phyloP scores from a whole-genome alignment of 164 flowering plant species.

The Nymphaea colorata region DNA sequence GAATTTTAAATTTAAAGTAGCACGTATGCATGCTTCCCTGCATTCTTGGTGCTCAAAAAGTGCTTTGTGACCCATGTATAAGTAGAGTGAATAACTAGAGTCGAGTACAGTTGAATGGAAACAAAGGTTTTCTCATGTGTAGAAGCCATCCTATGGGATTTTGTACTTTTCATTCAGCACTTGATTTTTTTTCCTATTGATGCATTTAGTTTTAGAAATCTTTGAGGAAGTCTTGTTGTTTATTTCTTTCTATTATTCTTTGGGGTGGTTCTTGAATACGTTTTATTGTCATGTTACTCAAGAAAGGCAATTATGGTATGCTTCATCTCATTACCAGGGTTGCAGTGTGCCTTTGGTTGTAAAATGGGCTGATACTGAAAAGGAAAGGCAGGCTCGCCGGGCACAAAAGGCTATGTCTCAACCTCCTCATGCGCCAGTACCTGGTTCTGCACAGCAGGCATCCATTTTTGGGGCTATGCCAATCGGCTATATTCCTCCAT shows the following conservation, averaged over 20 bases:
- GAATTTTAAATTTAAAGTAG: too few relatives aligned
- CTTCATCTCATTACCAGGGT: constrained; percentile 35
- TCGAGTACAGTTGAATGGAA: too few relatives aligned
- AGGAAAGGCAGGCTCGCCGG: constrained; percentile 88
- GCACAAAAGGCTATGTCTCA: constrained; percentile 84
- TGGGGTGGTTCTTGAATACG: too few relatives aligned
- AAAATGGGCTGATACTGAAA: constrained; percentile 99
- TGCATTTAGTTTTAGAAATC: neutral
- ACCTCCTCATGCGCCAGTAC: constrained; percentile 32
- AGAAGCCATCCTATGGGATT: too few relatives aligned
- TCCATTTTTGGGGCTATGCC: constrained; percentile 85
- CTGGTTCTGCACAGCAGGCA: constrained; percentile 51
- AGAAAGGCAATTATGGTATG: too few relatives aligned
- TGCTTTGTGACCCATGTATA: too few relatives aligned
- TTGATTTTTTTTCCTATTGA: neutral
- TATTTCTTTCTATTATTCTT: neutral
- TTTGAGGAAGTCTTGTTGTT: neutral
- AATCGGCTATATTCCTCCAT: constrained; percentile 70
- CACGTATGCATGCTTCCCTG: too few relatives aligned
- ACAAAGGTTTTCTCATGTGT: too few relatives aligned
- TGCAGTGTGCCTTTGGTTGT: constrained; percentile 92
- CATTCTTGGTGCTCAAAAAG: too few relatives aligned
- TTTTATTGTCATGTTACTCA: too few relatives aligned
- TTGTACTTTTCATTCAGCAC: neutral
- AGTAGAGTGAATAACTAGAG: too few relatives aligned